Evolutionary conservation across 179 eudicot species (phyloP).

Genomic region (Spergularia azorica): DNA sequence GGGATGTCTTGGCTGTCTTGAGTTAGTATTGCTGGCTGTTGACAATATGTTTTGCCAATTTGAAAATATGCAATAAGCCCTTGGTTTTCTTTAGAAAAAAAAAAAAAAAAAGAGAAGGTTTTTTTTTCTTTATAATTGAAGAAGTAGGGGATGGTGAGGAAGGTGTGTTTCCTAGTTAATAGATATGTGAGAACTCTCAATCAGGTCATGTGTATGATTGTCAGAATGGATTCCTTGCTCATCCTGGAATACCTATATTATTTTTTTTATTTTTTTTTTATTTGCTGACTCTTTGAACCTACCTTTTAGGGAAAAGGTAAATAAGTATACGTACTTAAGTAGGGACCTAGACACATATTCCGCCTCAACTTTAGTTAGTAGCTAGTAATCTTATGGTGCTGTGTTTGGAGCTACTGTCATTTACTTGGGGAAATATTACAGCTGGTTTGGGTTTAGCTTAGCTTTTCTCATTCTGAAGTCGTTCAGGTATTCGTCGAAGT

Average conservation of each 20-base stretch:
- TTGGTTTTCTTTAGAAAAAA: too few species aligned
- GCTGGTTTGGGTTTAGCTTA: constrained; percentile 4
- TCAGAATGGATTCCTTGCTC: not conserved
- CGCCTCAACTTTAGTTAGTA: not conserved
- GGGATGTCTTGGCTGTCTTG: not conserved
- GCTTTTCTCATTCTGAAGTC: not conserved
- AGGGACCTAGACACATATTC: not conserved
- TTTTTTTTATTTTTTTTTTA: too few species aligned
- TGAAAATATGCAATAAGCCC: too few species aligned
- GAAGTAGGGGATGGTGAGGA: too few species aligned
- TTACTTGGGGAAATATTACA: not conserved
- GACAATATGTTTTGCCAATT: too few species aligned
- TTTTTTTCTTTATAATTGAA: too few species aligned
- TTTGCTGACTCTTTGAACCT: not conserved
- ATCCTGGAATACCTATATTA: not conserved
- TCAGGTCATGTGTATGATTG: not conserved
- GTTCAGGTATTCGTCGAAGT: not conserved
- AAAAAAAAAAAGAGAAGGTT: too few species aligned
- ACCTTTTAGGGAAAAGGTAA: too few species aligned
- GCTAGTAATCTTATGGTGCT: too few species aligned
- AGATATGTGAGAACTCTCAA: not conserved
- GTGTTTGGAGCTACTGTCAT: not conserved
- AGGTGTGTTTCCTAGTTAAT: not conserved
- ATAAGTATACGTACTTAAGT: not conserved
- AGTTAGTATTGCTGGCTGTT: too few species aligned